These are phyloP conservation scores for Lepiota brunneoincarnata DNA, from an alignment of 768 basidiomycete genomes.

Conservation along the genomic window DNA sequence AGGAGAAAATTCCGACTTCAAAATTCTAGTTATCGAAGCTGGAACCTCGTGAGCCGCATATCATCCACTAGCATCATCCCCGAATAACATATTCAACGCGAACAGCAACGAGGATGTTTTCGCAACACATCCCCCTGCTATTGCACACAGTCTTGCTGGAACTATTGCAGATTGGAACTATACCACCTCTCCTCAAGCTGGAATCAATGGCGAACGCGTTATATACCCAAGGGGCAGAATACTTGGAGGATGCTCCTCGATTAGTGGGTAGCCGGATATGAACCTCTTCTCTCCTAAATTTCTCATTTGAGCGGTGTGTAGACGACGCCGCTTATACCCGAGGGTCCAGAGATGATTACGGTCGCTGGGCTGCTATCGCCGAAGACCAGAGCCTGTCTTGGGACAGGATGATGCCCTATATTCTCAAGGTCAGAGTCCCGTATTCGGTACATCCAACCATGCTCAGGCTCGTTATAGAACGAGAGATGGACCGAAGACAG, in stretches of 20 bases:
- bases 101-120: conserved; percentile 7
- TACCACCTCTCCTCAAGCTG: conserved; percentile 23
- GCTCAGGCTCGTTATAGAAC: too few species aligned
- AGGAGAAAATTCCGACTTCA: conserved; percentile 37
- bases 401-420: conserved; percentile 12
- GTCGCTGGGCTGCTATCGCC: conserved; percentile 7
- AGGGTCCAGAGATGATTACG: conserved; percentile 8
- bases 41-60: conserved; percentile 1
- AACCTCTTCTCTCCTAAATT: too few species aligned
- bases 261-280: not conserved
- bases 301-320: not conserved
- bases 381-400: conserved; percentile 11
- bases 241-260: not conserved
- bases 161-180: conserved; percentile 25
- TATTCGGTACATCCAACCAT: too few species aligned
- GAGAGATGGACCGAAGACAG: conserved; percentile 13
- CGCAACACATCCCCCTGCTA: not conserved
- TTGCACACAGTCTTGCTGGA: not conserved
- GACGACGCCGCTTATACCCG: conserved; percentile 10
- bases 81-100: not conserved
- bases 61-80: not conserved
- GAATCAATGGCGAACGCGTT: conserved; percentile 8
- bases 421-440: conserved; percentile 2
- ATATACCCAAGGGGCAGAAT: not conserved
- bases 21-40: conserved; percentile 34